Percentiles rank a stretch among this genome's conserved stretches.
phyloP scores from a whole-genome alignment of 352 stramenopile species.

The Phytophthora litchii region DNA sequence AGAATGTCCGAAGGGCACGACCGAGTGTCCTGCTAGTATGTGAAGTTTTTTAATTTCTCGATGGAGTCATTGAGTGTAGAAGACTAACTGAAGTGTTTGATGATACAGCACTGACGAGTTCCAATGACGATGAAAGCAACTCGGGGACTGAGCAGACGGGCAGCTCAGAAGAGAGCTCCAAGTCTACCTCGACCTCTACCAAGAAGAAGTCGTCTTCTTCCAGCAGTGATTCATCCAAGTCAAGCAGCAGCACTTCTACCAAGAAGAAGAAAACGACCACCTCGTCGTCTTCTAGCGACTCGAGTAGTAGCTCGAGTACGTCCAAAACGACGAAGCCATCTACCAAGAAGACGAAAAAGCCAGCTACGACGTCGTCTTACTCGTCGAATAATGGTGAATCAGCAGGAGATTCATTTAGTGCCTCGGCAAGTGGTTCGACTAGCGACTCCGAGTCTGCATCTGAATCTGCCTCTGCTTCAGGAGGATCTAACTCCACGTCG shows the following conservation, averaged over 20 bases:
- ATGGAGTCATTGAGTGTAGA: background rate
- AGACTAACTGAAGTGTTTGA: conserved; percentile 3
- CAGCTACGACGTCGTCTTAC: conserved; percentile 27
- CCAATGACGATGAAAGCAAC: conserved; percentile 23
- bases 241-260: conserved; percentile 24
- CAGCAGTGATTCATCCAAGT: conserved; percentile 34
- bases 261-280: conserved; percentile 32
- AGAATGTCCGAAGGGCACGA: conserved; percentile 46
- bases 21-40: conserved; percentile 46
- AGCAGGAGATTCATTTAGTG: conserved; percentile 18
- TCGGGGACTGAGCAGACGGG: conserved; percentile 19
- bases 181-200: conserved; percentile 20
- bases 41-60: background rate
- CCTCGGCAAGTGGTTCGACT: conserved; percentile 3
- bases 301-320: conserved; percentile 26
- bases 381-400: conserved; percentile 33
- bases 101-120: conserved; percentile 24
- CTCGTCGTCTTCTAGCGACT: conserved; percentile 28
- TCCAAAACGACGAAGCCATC: conserved; percentile 30
- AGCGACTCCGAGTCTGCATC: conserved; percentile 19
- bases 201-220: conserved; percentile 37
- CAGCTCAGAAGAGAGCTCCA: conserved; percentile 19
- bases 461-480: conserved; percentile 19
- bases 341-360: conserved; percentile 37
- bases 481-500: conserved; percentile 19